phyloP scores from a whole-genome alignment of 2,329 filamentous ascomycete genomes.

The Arthrobotrys sinensis region DNA sequence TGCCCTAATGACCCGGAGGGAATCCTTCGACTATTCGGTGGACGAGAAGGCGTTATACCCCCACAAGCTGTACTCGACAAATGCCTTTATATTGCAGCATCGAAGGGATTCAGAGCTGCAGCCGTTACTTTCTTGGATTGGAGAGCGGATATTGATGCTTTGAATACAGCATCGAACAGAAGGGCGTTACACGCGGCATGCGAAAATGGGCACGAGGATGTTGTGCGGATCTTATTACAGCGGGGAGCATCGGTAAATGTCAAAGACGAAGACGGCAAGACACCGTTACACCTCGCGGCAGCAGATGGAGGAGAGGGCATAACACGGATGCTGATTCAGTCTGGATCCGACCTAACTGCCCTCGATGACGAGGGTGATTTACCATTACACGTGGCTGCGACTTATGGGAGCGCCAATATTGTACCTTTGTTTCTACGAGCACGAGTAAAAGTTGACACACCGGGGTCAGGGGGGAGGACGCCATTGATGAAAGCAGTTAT shows the following conservation, averaged over 20 bases:
- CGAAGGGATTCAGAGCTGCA: conserved; percentile 46
- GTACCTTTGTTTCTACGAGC: conserved; percentile 64
- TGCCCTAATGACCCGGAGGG: conserved; percentile 50
- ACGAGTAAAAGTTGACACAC: conserved; percentile 60
- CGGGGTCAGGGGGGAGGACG: conserved; percentile 45
- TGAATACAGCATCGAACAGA: conserved; percentile 48
- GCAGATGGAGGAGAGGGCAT: conserved; percentile 64
- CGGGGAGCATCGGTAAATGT: conserved; percentile 64
- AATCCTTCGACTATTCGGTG: conserved; percentile 48
- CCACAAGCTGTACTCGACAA: conserved; percentile 40
- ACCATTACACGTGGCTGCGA: conserved; percentile 65
- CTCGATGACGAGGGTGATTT: conserved; percentile 63
- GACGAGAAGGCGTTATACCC: conserved; percentile 42
- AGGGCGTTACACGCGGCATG: conserved; percentile 66
- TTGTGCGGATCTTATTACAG: conserved; percentile 65
- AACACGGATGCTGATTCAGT: conserved; percentile 63
- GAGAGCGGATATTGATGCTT: conserved; percentile 49
- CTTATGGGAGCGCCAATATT: conserved; percentile 63
- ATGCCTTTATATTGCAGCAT: conserved; percentile 62
- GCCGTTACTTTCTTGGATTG: conserved; percentile 57
- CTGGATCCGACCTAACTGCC: conserved; percentile 62
- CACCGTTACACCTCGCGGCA: conserved; percentile 65
- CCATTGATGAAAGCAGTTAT: conserved; percentile 58
- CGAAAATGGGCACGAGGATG: conserved; percentile 64
- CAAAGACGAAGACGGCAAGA: conserved; percentile 64